A percentile compares a stretch with the other conserved stretches of the same genome.
Evolutionary conservation across 768 basidiomycete genomes (phyloP).

Genomic region (Amanita rubescens): DNA sequence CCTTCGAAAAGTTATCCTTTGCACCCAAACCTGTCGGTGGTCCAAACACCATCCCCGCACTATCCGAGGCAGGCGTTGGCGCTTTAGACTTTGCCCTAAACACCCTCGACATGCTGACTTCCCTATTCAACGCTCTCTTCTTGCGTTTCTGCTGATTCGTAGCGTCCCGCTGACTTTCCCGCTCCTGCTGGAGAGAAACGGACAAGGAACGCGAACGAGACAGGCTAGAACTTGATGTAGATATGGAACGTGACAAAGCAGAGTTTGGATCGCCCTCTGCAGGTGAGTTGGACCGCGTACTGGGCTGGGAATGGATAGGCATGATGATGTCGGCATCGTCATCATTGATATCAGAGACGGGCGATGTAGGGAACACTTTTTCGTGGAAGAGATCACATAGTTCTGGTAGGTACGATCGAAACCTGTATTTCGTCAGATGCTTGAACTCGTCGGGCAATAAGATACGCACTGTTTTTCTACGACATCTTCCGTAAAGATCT

Average conservation of each 20-base stretch:
- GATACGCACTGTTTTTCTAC: constrained; percentile 61
- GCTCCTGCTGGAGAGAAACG: constrained; percentile 61
- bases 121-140: constrained; percentile 53
- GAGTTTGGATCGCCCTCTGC: not conserved
- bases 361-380: constrained; percentile 62
- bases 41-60: not conserved
- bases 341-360: constrained; percentile 42
- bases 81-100: constrained; percentile 41
- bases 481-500: constrained; percentile 58
- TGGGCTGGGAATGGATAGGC: constrained; percentile 6
- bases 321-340: constrained; percentile 2
- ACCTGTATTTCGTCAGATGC: constrained; percentile 32
- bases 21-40: not conserved
- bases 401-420: constrained; percentile 44
- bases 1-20: not conserved
- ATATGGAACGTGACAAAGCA: not conserved
- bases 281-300: constrained; percentile 12
- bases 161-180: constrained; percentile 30
- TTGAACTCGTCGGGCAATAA: no score
- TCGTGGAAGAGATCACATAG: constrained; percentile 49
- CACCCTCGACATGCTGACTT: constrained; percentile 70
- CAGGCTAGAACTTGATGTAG: constrained; percentile 8
- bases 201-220: constrained; percentile 58
- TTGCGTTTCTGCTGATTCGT: constrained; percentile 29
- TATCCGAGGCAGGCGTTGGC: constrained; percentile 16